Evolutionary conservation across 1,284 basidiomycete species (phyloP).

Genomic region (Neonothopanus nambi): DNA sequence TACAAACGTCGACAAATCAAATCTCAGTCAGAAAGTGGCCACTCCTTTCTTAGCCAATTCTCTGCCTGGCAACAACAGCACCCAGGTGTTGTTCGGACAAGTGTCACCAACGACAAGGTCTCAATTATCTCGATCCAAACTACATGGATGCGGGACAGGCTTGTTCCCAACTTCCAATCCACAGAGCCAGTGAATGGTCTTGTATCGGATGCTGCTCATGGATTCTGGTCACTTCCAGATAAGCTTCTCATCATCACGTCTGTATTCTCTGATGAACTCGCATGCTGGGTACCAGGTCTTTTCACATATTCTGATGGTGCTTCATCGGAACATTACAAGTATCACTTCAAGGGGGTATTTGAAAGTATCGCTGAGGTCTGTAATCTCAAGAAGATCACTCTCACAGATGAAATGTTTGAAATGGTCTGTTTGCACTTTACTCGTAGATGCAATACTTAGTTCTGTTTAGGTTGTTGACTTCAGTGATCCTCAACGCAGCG

Average conservation of each 20-base stretch:
- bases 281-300: constrained; percentile 29
- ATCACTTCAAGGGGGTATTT: constrained; percentile 28
- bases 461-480: constrained; percentile 29
- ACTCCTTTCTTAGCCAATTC: constrained; percentile 4
- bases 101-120: constrained; percentile 13
- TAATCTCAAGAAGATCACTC: neutral
- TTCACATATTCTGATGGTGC: constrained; percentile 30
- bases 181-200: constrained; percentile 28
- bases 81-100: constrained; percentile 3
- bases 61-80: neutral
- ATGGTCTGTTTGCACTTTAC: constrained; percentile 23
- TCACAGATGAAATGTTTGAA: constrained; percentile 11
- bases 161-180: neutral
- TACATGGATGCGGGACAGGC: constrained; percentile 22
- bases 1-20: neutral
- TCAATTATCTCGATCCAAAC: constrained; percentile 28
- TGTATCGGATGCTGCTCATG: constrained; percentile 34
- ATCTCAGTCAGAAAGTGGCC: neutral
- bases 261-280: constrained; percentile 16
- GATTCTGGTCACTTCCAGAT: constrained; percentile 16
- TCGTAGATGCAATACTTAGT: neutral
- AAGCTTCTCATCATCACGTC: too few species aligned
- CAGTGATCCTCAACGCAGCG: constrained; percentile 29
- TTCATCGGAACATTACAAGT: constrained; percentile 24
- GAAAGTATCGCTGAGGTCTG: constrained; percentile 23